Conservation (phyloP, 352 stramenopile genomes). For the Phytopythium chamaehyphon region DNA sequence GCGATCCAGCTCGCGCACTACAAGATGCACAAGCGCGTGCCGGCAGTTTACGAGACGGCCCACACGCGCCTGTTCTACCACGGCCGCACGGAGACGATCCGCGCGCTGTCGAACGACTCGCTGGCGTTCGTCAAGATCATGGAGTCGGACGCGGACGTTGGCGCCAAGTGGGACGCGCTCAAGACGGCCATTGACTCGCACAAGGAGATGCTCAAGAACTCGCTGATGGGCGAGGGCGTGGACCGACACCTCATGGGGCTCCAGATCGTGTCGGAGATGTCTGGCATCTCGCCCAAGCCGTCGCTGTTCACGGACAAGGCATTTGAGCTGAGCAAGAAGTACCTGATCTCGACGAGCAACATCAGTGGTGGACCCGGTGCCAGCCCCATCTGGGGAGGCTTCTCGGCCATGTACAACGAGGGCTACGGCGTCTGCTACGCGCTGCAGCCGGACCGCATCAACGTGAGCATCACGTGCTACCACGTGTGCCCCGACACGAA, state of each 20-base stretch:
- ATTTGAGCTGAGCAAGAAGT: slow-evolving; percentile 93
- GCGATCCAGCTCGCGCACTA: slow-evolving; percentile 97
- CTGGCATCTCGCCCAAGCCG: slow-evolving; percentile 82
- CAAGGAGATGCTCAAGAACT: slow-evolving; percentile 88
- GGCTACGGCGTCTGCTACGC: slow-evolving; percentile 96
- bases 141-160: slow-evolving; percentile 55
- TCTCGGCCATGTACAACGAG: slow-evolving; percentile 93
- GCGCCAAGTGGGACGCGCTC: slow-evolving; percentile 87
- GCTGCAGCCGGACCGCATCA: slow-evolving; percentile 92
- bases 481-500: slow-evolving; percentile 76
- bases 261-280: slow-evolving; percentile 92
- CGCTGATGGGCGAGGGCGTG: slow-evolving; percentile 85
- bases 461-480: slow-evolving; percentile 94
- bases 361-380: slow-evolving; percentile 91
- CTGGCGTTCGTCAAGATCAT: slow-evolving; percentile 91
- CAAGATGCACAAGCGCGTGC: slow-evolving; percentile 92
- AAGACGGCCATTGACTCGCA: slow-evolving; percentile 88
- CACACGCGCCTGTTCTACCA: slow-evolving; percentile 97
- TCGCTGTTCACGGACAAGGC: slow-evolving; percentile 92
- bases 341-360: slow-evolving; percentile 94
- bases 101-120: slow-evolving; percentile 86
- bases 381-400: slow-evolving; percentile 95
- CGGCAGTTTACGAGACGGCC: slow-evolving; percentile 96
- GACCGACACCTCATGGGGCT: slow-evolving; percentile 97
- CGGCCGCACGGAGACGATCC: slow-evolving; percentile 92